Evolutionary conservation across 345 rosid genomes (phyloP).

Genomic region (Salix caprea): DNA sequence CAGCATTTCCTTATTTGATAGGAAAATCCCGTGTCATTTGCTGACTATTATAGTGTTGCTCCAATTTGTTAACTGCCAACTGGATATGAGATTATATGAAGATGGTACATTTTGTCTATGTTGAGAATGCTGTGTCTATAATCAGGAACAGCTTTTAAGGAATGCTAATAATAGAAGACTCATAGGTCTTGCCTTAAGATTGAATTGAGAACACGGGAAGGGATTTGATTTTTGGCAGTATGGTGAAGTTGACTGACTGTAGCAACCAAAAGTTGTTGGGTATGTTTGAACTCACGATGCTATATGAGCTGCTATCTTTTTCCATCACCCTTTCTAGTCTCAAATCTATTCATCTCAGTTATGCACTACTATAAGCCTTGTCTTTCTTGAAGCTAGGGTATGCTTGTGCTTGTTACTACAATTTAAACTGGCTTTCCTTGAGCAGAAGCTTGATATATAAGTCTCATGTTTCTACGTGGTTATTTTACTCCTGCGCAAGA

Average conservation of each 20-base stretch:
- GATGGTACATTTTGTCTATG: not conserved
- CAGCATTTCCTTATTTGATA: not conserved
- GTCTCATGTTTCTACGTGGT: not conserved
- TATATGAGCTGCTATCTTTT: not conserved
- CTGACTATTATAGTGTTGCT: not conserved
- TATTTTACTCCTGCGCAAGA: not conserved
- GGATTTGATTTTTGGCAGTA: not conserved
- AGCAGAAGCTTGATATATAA: not conserved
- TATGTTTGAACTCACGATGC: not conserved
- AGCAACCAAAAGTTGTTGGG: not conserved
- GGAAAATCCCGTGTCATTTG: not conserved
- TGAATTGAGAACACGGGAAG: not conserved
- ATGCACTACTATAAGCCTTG: not conserved
- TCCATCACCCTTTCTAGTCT: not conserved
- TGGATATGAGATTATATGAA: not conserved
- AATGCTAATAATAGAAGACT: not conserved
- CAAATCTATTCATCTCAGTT: not conserved
- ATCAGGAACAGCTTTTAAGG: not conserved
- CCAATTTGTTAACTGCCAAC: not conserved
- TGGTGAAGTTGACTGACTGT: not conserved
- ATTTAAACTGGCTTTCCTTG: not conserved
- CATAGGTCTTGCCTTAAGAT: not conserved
- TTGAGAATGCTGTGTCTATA: not conserved
- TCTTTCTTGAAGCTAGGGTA: not conserved
- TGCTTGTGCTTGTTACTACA: not conserved